Percentiles rank a stretch among this genome's conserved stretches.
phyloP scores from a whole-genome alignment of 805 yeast species.

The Kodamaea leandrae region DNA sequence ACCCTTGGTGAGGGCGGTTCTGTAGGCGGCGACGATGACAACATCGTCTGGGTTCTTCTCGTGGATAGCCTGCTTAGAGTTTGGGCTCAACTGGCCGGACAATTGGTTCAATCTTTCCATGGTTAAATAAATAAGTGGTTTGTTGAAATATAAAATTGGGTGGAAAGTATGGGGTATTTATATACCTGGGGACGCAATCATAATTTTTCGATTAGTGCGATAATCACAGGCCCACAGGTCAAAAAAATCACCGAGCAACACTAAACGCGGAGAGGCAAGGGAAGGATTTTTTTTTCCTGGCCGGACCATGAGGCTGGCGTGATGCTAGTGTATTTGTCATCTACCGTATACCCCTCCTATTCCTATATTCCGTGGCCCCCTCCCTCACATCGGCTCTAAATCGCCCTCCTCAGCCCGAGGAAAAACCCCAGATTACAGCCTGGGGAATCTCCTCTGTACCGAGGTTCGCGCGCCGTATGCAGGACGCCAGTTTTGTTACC shows the following conservation, averaged over 20 bases:
- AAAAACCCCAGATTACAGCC: no score
- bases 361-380: no score
- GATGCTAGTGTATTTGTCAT: no score
- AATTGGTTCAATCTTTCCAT: constrained; percentile 50
- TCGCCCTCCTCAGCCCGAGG: no score
- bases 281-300: no score
- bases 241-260: no score
- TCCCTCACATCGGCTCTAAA: no score
- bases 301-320: no score
- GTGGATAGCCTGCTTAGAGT: constrained; percentile 40
- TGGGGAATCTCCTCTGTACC: constrained; percentile 1
- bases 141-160: background rate
- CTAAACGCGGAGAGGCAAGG: no score
- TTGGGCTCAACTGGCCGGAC: constrained; percentile 42
- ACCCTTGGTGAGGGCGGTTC: constrained; percentile 88
- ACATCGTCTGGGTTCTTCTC: constrained; percentile 81
- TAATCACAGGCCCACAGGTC: constrained; percentile 10
- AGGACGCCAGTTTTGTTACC: background rate
- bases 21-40: constrained; percentile 83
- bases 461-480: background rate
- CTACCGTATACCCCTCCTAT: no score
- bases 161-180: constrained; percentile 11
- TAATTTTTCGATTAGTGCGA: constrained; percentile 1
- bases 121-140: background rate
- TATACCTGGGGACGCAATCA: constrained; percentile 3